Percentiles rank a stretch among this genome's conserved stretches.
Evolutionary conservation across 805 yeast species (phyloP).

Genomic region (Naumovozyma dairenensis): DNA sequence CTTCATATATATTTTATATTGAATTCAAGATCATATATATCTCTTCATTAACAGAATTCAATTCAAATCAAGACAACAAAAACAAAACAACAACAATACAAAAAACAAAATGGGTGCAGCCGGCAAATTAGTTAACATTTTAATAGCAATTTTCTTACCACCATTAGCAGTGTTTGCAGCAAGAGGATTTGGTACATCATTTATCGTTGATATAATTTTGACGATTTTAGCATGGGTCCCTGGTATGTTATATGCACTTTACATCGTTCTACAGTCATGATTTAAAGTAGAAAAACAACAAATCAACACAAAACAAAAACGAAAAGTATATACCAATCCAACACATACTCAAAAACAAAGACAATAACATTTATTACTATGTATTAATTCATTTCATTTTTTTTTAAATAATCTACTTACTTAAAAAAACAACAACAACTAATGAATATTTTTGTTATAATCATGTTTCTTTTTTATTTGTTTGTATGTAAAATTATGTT

Average conservation of each 20-base stretch:
- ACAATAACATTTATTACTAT: not conserved
- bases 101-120: too few relatives aligned
- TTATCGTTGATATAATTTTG: constrained; percentile 52
- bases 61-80: too few relatives aligned
- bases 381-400: not conserved
- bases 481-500: too few relatives aligned
- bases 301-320: not conserved
- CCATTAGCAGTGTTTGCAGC: constrained; percentile 67
- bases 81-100: too few relatives aligned
- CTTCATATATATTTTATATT: too few relatives aligned
- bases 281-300: constrained; percentile 2
- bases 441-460: not conserved
- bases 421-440: not conserved
- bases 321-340: not conserved
- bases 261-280: constrained; percentile 44
- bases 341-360: not conserved
- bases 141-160: constrained; percentile 52
- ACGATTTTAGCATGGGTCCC: constrained; percentile 47
- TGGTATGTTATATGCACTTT: constrained; percentile 65
- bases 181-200: constrained; percentile 51
- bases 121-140: constrained; percentile 25
- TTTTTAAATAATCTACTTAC: not conserved
- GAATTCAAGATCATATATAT: too few relatives aligned
- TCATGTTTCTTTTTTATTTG: too few relatives aligned
- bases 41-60: too few relatives aligned